These are phyloP conservation scores for Clathrospora elynae DNA, from an alignment of 2,329 filamentous ascomycete genomes.

Conservation along the genomic window DNA sequence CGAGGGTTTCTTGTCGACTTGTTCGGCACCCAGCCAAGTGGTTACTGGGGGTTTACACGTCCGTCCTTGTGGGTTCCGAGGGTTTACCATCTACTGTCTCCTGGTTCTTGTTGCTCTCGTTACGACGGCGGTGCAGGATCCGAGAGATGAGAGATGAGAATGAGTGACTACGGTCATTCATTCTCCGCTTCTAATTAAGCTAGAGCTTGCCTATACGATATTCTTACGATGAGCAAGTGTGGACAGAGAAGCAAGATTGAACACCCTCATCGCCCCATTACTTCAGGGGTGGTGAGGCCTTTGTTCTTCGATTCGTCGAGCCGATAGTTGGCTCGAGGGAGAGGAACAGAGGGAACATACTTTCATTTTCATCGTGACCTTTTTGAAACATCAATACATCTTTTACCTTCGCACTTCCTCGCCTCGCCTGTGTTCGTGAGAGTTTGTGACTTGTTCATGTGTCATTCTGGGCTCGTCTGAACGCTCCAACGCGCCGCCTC, in stretches of 20 bases:
- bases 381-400: no score
- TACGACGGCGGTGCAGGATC: neutral
- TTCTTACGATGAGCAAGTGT: constrained; percentile 48
- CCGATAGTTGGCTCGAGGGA: constrained; percentile 32
- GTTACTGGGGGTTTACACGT: constrained; percentile 10
- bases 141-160: neutral
- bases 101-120: constrained; percentile 12
- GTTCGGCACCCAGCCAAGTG: constrained; percentile 1
- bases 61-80: constrained; percentile 17
- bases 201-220: constrained; percentile 50
- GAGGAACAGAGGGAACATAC: constrained; percentile 37
- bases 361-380: no score
- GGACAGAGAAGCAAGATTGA: constrained; percentile 51
- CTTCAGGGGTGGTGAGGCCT: constrained; percentile 41
- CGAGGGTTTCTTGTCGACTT: constrained; percentile 8
- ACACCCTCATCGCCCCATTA: constrained; percentile 29
- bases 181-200: constrained; percentile 48
- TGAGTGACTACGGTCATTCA: constrained; percentile 7
- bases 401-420: neutral
- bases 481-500: no score
- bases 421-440: neutral
- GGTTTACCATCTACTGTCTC: constrained; percentile 10
- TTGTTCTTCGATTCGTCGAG: constrained; percentile 28
- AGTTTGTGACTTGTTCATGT: no score
- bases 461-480: no score